Evolutionary conservation across 2,329 filamentous ascomycete species (phyloP), one percentile per base, ranked within the genome.

Genomic region (Diplodia seriata): DNA sequence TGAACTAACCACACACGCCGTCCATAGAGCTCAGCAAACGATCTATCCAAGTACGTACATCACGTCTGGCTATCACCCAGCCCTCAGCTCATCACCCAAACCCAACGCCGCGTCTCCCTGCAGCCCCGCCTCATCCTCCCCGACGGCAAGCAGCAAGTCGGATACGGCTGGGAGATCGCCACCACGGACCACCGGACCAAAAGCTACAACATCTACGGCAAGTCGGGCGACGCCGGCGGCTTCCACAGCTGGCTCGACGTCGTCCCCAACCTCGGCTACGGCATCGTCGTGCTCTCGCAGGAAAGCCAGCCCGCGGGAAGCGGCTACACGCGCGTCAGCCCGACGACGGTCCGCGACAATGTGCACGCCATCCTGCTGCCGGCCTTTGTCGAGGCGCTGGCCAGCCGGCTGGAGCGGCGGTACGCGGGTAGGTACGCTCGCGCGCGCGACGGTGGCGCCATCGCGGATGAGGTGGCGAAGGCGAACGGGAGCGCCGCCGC

Each of bases 141-240:
- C 53, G 75, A 77, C 20, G 74, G 75, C 4, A 71, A 70, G 29
- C 74, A 76, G 50, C 73, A 73, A 54, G 73, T 71, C 11, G 75
- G 75, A 0, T 70, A 73, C 38, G 75, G 73, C 2, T 76, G 75
- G 74, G 75, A 77, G 31, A 77, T 76, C n/a, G 69, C 61, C 1
- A 38, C 57, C 43, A 14, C 4, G 2, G 7, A n/a, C 72, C 7
- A 53, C 33, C 43, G n/a, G 6, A 26, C 51, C 26, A 66, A 54
- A 43, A 47, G 20, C 9, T 76, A 76, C 67, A 70, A 67, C 20
- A 65, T 73, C 49, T 77, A 74, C 67, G 75, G 75, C 12, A 77
- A 77, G 53, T 72, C 74, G n/a, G 75, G 75, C 2, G 72, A 75
- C 50, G 75, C 73, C 14, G 75, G 75, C 29, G 75, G 75, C n/a